A percentile compares a stretch with the other conserved stretches of the same genome.
Conservation (phyloP, 768 basidiomycete genomes). For the Pisolithus marmoratus region DNA sequence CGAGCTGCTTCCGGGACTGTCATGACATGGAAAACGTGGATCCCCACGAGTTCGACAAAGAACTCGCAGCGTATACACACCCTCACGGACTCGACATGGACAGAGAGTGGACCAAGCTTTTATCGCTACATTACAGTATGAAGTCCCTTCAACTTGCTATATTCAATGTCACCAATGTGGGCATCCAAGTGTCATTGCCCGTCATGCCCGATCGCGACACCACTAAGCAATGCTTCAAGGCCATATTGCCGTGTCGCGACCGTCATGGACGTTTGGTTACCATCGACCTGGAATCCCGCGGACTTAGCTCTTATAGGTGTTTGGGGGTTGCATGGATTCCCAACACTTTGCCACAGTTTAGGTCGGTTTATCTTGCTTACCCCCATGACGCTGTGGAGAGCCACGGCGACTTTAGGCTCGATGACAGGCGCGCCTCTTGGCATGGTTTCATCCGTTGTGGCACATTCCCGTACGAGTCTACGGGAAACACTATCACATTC, state of each 20-base stretch:
- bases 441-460: background rate
- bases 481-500: background rate
- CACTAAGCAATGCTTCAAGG: background rate
- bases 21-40: background rate
- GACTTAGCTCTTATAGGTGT: background rate
- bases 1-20: too few species aligned
- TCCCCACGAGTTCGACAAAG: background rate
- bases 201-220: background rate
- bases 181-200: background rate
- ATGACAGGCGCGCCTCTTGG: background rate
- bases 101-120: background rate
- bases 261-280: too few species aligned
- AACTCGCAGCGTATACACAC: background rate
- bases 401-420: background rate
- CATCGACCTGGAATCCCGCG: background rate
- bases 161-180: background rate
- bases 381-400: background rate
- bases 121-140: background rate
- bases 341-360: background rate
- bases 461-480: background rate
- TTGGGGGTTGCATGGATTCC: background rate
- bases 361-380: background rate
- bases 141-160: background rate
- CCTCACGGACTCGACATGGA: too few species aligned
- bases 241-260: too few species aligned